A percentile compares a stretch with the other conserved stretches of the same genome.
phyloP scores from a whole-genome alignment of 176 grass and related monocot genomes.

The Juncus effusus region DNA sequence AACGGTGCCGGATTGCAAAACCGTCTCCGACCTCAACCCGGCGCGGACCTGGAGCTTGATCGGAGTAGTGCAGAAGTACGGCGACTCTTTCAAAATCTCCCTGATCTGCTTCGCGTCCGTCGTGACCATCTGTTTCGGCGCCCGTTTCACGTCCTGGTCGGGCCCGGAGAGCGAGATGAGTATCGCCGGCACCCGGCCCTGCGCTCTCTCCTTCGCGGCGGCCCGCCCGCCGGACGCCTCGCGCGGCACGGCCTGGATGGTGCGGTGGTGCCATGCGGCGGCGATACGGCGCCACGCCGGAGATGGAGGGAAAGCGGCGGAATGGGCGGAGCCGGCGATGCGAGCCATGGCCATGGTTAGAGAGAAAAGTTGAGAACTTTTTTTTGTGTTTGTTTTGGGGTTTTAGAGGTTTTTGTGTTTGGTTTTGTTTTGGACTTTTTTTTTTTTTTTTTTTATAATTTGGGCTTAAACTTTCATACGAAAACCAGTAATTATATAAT shows the following conservation, averaged over 20 bases:
- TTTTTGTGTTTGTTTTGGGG: not conserved
- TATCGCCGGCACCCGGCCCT: conserved; percentile 60
- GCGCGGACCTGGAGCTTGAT: conserved; percentile 81
- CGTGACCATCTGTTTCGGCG: conserved; percentile 47
- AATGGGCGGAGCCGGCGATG: not conserved
- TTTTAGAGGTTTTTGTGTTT: not conserved
- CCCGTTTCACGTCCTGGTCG: conserved; percentile 1
- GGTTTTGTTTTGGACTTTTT: conserved; percentile 13
- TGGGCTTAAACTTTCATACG: no score
- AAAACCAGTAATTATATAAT: no score
- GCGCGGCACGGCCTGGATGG: conserved; percentile 71
- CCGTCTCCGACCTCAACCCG: conserved; percentile 53
- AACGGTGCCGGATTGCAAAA: conserved; percentile 62
- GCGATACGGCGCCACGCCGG: conserved; percentile 32
- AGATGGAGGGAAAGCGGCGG: not conserved
- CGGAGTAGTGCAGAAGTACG: conserved; percentile 83
- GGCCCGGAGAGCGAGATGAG: conserved; percentile 45
- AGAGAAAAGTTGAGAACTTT: no score
- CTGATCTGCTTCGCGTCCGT: conserved; percentile 67
- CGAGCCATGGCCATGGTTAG: conserved; percentile 8
- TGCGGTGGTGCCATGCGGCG: conserved; percentile 53
- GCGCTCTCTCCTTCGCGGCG: conserved; percentile 56
- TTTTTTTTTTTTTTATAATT: no score
- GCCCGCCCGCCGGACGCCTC: conserved; percentile 50
- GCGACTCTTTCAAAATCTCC: conserved; percentile 73